Evolutionary conservation across 2,329 filamentous ascomycete species (phyloP).

Genomic region (Epichloe coenophiala): DNA sequence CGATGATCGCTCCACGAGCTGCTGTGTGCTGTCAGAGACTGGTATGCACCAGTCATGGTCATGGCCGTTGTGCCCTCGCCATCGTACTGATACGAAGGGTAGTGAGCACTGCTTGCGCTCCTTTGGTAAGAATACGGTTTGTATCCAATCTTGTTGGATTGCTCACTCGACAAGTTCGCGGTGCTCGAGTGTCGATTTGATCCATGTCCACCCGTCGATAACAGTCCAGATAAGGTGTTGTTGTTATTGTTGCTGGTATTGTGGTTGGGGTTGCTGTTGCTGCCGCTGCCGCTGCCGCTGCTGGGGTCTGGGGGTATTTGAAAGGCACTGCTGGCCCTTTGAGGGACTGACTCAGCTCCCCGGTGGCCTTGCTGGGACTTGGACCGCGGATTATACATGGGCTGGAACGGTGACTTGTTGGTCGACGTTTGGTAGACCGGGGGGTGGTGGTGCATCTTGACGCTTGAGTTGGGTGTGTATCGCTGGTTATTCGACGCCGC

Average conservation of each 20-base stretch:
- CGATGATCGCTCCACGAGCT: not conserved
- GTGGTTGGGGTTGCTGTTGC: not conserved
- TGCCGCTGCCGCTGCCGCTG: not conserved
- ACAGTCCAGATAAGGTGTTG: not conserved
- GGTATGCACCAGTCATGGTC: not conserved
- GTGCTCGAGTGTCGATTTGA: slow-evolving; percentile 4
- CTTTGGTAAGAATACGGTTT: slow-evolving; percentile 21
- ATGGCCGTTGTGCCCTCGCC: not conserved
- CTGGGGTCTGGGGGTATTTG: slow-evolving; percentile 2
- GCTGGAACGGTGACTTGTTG: slow-evolving; percentile 17
- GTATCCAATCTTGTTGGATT: slow-evolving; percentile 13
- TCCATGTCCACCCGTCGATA: not conserved
- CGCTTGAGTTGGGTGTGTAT: slow-evolving; percentile 12
- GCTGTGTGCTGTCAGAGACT: not conserved
- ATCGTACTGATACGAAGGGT: not conserved
- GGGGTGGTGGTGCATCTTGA: slow-evolving; percentile 13
- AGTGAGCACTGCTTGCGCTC: not conserved
- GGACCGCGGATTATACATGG: slow-evolving; percentile 12
- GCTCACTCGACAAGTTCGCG: slow-evolving; percentile 3
- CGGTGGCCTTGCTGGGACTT: slow-evolving; percentile 22
- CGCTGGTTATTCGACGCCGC: slow-evolving; percentile 8
- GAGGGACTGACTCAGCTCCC: not conserved
- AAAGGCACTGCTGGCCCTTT: slow-evolving; percentile 3
- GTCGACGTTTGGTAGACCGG: slow-evolving; percentile 9
- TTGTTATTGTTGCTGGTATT: not conserved